Percentiles rank a stretch among this genome's conserved stretches.
phyloP scores from a whole-genome alignment of 202 grass and related monocot species.

The Panicum hallii region DNA sequence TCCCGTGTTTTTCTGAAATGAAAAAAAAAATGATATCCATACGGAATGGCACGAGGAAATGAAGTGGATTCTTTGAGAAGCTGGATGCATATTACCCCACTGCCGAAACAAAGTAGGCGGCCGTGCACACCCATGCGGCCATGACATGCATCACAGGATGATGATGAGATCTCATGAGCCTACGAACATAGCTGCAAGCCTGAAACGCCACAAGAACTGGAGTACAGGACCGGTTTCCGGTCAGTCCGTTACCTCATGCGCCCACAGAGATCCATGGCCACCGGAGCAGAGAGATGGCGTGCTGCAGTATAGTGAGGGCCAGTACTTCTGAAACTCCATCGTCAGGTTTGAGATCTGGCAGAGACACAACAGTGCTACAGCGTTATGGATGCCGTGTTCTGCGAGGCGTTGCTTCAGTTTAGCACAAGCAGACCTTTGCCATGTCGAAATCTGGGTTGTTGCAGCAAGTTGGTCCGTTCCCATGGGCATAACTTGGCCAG shows the following conservation, averaged over 20 bases:
- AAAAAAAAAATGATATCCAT: neutral
- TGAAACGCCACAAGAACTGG: neutral
- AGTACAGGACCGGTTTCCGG: neutral
- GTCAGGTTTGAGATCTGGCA: conserved; percentile 54
- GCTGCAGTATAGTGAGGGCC: conserved; percentile 59
- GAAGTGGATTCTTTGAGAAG: neutral
- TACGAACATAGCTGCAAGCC: neutral
- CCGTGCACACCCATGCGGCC: neutral
- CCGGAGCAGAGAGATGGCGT: conserved; percentile 54
- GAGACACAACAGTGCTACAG: neutral
- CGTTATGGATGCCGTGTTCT: neutral
- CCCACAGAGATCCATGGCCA: conserved; percentile 60
- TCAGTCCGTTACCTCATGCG: conserved; percentile 53
- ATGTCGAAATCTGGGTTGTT: conserved; percentile 19
- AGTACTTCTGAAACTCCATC: conserved; percentile 54
- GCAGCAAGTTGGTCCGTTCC: conserved; percentile 24
- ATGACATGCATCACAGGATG: neutral
- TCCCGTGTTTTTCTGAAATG: conserved; percentile 70
- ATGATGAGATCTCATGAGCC: neutral
- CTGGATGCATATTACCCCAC: conserved; percentile 14
- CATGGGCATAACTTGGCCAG: neutral
- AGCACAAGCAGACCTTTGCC: neutral
- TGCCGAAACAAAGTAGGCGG: neutral
- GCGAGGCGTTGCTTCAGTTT: neutral
- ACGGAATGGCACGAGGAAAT: neutral